Percentiles rank a stretch among this genome's conserved stretches.
Evolutionary conservation across 2,329 filamentous ascomycete species (phyloP).

Genomic region (Dactylellina cionopaga): DNA sequence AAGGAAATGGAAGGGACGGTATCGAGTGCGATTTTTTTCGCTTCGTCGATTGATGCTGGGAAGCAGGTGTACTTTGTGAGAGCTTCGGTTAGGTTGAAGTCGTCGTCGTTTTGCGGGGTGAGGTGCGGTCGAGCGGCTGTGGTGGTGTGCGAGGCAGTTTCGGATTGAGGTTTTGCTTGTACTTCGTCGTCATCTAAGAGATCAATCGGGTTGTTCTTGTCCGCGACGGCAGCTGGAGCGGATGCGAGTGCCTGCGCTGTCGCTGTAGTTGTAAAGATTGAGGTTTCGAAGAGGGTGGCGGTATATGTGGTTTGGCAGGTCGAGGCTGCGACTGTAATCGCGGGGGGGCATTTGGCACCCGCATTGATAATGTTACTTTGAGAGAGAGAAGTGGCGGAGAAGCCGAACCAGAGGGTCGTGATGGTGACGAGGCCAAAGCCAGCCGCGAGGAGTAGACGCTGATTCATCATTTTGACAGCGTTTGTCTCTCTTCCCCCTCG

Average conservation of each 20-base stretch:
- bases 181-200: slow-evolving; percentile 7
- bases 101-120: slow-evolving; percentile 27
- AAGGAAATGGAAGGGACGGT: slow-evolving; percentile 30
- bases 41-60: slow-evolving; percentile 30
- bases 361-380: slow-evolving; percentile 19
- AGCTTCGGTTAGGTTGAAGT: slow-evolving; percentile 42
- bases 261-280: slow-evolving; percentile 16
- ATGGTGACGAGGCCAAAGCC: slow-evolving; percentile 41
- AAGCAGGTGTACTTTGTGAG: slow-evolving; percentile 46
- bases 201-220: background rate
- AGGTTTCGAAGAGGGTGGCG: slow-evolving; percentile 30
- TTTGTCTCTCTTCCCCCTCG: background rate
- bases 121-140: slow-evolving; percentile 14
- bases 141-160: slow-evolving; percentile 10
- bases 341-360: slow-evolving; percentile 11
- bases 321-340: slow-evolving; percentile 27
- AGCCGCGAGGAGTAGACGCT: slow-evolving; percentile 37
- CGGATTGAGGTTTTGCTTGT: slow-evolving; percentile 3
- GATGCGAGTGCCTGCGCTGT: background rate
- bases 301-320: slow-evolving; percentile 30
- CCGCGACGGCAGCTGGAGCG: background rate
- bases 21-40: slow-evolving; percentile 28
- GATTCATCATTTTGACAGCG: slow-evolving; percentile 27
- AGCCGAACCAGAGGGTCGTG: slow-evolving; percentile 50
- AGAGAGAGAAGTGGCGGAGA: slow-evolving; percentile 25